phyloP scores from a whole-genome alignment of 352 stramenopile species.

The Lagenidium sp. region DNA sequence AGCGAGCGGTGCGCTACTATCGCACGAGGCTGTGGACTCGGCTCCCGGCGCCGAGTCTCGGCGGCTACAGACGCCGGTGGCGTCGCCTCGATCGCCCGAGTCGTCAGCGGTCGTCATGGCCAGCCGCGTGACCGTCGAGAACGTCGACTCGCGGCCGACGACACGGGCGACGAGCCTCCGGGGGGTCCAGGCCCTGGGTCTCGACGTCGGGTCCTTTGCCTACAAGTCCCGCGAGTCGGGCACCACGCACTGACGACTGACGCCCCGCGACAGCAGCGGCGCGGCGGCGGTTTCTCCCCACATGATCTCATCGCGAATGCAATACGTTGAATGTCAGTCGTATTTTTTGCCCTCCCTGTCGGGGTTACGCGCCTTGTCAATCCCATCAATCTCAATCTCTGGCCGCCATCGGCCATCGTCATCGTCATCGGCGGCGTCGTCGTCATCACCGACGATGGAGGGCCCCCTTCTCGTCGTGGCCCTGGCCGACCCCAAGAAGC shows the following conservation, averaged over 20 bases:
- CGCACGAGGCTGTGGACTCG: neutral
- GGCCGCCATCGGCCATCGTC: too few species aligned
- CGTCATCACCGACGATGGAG: slow-evolving; percentile 22
- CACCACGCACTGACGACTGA: neutral
- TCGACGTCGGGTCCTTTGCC: slow-evolving; percentile 45
- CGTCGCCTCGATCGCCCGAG: too few species aligned
- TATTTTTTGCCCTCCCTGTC: neutral
- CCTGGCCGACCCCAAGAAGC: slow-evolving; percentile 21
- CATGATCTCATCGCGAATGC: neutral
- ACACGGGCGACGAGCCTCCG: slow-evolving; percentile 1
- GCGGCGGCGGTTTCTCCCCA: neutral
- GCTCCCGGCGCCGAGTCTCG: neutral
- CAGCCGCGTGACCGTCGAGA: neutral
- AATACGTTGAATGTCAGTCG: neutral
- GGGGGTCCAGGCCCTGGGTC: slow-evolving; percentile 36
- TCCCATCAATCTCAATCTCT: too few species aligned
- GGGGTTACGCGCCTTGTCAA: too few species aligned
- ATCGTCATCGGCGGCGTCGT: too few species aligned
- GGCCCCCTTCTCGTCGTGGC: slow-evolving; percentile 31
- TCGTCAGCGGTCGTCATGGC: too few species aligned
- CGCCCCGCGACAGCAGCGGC: neutral
- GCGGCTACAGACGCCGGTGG: neutral
- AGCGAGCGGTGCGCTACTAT: neutral
- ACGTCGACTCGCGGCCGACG: too few species aligned
- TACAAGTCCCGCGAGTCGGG: slow-evolving; percentile 20